Evolutionary conservation across 208 protist genomes (phyloP).

Genomic region (Borovskyia barvae): DNA sequence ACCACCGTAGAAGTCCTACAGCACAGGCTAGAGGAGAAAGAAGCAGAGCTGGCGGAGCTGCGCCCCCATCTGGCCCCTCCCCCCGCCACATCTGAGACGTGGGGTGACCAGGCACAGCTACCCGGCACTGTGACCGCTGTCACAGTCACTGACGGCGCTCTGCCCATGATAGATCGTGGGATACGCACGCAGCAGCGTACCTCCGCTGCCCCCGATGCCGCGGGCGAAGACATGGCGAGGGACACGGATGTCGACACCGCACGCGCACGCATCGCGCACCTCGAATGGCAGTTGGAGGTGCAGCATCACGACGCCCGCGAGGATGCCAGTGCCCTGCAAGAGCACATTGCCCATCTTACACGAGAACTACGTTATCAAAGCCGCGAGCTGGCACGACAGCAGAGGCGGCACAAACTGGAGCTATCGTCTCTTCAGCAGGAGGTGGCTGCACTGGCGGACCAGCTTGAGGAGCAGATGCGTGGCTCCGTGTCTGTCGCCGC

Average conservation of each 20-base stretch:
- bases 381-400: conserved; percentile 18
- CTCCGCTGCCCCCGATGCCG: no score
- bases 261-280: conserved; percentile 14
- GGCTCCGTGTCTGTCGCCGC: neutral
- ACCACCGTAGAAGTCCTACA: conserved; percentile 6
- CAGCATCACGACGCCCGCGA: conserved; percentile 26
- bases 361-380: conserved; percentile 22
- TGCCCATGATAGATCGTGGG: no score
- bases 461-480: conserved; percentile 32
- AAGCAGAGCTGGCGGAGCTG: conserved; percentile 15
- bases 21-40: conserved; percentile 11
- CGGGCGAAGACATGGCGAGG: neutral
- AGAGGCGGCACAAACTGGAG: conserved; percentile 35
- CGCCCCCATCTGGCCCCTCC: neutral
- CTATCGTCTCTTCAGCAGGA: conserved; percentile 38
- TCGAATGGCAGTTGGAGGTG: conserved; percentile 37
- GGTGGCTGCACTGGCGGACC: conserved; percentile 31
- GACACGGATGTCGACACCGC: conserved; percentile 5
- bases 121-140: neutral
- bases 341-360: conserved; percentile 41
- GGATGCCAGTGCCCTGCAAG: conserved; percentile 27
- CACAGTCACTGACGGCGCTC: no score
- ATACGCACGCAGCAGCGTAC: no score
- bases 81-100: no score
- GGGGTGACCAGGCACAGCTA: no score